These are phyloP conservation scores for Plasmodium coatneyi DNA, from an alignment of 169 alveolate genomes.

Conservation along the genomic window DNA sequence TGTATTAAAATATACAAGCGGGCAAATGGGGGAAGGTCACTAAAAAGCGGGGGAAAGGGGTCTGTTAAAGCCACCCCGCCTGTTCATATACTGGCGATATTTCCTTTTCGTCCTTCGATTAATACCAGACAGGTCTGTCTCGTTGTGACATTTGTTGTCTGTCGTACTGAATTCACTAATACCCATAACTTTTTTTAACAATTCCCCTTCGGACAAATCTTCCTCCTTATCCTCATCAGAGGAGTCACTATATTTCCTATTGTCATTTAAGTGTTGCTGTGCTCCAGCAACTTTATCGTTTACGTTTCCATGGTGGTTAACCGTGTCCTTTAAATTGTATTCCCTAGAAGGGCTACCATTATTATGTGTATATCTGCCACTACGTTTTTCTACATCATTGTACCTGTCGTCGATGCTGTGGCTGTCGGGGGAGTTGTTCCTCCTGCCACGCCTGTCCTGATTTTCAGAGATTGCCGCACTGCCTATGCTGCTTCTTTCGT, in stretches of 20 bases:
- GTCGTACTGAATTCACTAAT: constrained; percentile 85
- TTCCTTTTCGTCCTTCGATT: constrained; percentile 90
- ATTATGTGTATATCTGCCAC: not conserved
- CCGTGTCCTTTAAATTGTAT: not conserved
- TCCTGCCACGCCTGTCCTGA: not conserved
- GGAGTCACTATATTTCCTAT: not conserved
- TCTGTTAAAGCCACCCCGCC: constrained; percentile 94
- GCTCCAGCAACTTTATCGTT: not conserved
- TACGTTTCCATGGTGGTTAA: not conserved
- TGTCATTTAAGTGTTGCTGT: not conserved
- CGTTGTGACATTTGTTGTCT: constrained; percentile 87
- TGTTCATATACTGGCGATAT: constrained; percentile 94
- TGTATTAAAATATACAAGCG: not conserved
- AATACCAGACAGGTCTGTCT: constrained; percentile 87
- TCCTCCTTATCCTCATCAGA: constrained; percentile 11
- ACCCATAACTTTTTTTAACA: constrained; percentile 87
- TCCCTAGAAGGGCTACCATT: not conserved
- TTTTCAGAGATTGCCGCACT: not conserved
- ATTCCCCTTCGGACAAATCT: constrained; percentile 80
- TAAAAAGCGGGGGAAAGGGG: constrained; percentile 91
- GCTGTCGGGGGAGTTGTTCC: not conserved
- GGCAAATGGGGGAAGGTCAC: not conserved
- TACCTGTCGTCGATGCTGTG: not conserved
- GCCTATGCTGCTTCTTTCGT: constrained; percentile 7
- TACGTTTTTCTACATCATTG: not conserved